A percentile compares a stretch with the other conserved stretches of the same genome.
Evolutionary conservation across 805 yeast species (phyloP).

Genomic region (Candida tibetensis): DNA sequence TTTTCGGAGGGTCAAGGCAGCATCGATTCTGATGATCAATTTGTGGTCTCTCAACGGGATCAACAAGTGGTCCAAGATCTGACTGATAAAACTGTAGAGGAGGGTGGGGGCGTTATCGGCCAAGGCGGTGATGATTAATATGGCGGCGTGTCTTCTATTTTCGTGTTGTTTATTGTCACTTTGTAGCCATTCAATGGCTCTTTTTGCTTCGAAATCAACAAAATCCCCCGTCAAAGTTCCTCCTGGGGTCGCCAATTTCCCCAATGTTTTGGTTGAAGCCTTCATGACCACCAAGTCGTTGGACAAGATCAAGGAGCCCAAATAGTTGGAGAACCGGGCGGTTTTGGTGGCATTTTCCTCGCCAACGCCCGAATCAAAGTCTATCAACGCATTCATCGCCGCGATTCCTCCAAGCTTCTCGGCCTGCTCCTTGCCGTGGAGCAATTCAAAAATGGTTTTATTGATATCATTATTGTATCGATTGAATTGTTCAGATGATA

Average conservation of each 20-base stretch:
- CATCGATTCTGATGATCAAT: slow-evolving; percentile 70
- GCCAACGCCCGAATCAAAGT: slow-evolving; percentile 68
- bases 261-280: slow-evolving; percentile 82
- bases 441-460: slow-evolving; percentile 79
- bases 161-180: slow-evolving; percentile 74
- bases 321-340: slow-evolving; percentile 85
- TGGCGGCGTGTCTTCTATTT: slow-evolving; percentile 85
- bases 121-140: slow-evolving; percentile 74
- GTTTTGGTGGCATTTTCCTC: slow-evolving; percentile 87
- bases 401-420: slow-evolving; percentile 87
- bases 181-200: slow-evolving; percentile 87
- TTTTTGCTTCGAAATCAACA: slow-evolving; percentile 87
- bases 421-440: slow-evolving; percentile 66
- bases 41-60: slow-evolving; percentile 80
- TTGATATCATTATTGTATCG: slow-evolving; percentile 82
- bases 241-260: slow-evolving; percentile 85
- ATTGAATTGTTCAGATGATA: slow-evolving; percentile 76
- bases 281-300: slow-evolving; percentile 83
- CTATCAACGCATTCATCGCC: slow-evolving; percentile 85
- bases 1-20: slow-evolving; percentile 75
- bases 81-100: slow-evolving; percentile 71
- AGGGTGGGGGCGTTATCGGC: slow-evolving; percentile 87
- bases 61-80: slow-evolving; percentile 83
- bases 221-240: slow-evolving; percentile 88
- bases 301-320: slow-evolving; percentile 75